These are phyloP conservation scores for Taxawa tesnikishii DNA, from an alignment of 2,329 filamentous ascomycete species.

Conservation along the genomic window DNA sequence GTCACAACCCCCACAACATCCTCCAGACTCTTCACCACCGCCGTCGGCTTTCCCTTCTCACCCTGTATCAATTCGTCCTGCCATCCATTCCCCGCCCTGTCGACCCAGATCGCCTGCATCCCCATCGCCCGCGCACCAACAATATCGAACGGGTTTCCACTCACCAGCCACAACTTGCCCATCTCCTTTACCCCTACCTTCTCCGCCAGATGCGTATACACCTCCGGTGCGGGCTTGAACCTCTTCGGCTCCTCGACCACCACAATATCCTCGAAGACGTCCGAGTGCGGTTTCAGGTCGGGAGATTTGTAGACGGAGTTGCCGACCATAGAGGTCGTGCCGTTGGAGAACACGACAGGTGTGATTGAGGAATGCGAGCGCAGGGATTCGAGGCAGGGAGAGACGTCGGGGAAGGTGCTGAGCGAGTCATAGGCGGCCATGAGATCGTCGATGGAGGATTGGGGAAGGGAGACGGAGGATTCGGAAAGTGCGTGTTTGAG, in stretches of 20 bases:
- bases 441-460: slow-evolving; percentile 34
- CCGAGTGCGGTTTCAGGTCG: slow-evolving; percentile 37
- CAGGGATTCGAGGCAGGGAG: slow-evolving; percentile 39
- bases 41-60: slow-evolving; percentile 34
- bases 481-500: slow-evolving; percentile 55
- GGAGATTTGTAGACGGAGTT: slow-evolving; percentile 47
- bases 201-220: slow-evolving; percentile 48
- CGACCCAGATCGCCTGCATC: slow-evolving; percentile 55
- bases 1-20: slow-evolving; percentile 37
- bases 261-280: slow-evolving; percentile 42
- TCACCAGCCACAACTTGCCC: slow-evolving; percentile 53
- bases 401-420: slow-evolving; percentile 52
- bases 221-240: slow-evolving; percentile 54
- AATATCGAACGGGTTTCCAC: slow-evolving; percentile 62
- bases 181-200: slow-evolving; percentile 35
- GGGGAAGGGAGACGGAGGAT: slow-evolving; percentile 32
- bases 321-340: slow-evolving; percentile 49
- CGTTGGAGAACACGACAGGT: slow-evolving; percentile 59
- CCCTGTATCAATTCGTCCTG: slow-evolving; percentile 44
- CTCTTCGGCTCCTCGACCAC: slow-evolving; percentile 47
- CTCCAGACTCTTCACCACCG: slow-evolving; percentile 44
- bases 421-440: slow-evolving; percentile 56
- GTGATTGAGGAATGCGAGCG: slow-evolving; percentile 28
- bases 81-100: slow-evolving; percentile 52
- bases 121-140: slow-evolving; percentile 51